Base-by-base conservation (phyloP, 768 basidiomycete genomes). In the Auricularia cornea region DNA sequence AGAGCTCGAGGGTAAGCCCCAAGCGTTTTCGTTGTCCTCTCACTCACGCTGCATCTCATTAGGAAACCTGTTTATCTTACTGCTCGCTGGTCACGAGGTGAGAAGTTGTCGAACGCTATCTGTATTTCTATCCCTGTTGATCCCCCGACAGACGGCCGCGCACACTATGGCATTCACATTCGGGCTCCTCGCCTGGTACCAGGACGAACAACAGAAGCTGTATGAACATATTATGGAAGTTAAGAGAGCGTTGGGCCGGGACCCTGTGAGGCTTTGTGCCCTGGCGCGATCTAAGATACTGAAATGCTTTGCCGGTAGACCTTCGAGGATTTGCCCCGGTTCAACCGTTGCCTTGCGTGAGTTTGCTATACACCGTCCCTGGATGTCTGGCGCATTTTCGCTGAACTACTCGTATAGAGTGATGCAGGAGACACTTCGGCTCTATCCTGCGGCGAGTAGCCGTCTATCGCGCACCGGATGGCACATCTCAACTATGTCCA, bases 11-110 rank as follows among this genome's bases (percentile, higher is more conserved):
- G 75, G 75, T 76, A 59, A 12, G 71, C 62, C 23, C 16, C 14
- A 48, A 8, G 16, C 8, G 16, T 41, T 33, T 20, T 5, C 28
- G 11, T 30, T 59, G 28, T 10, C 38, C 35, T 38, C 8, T 8
- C 35, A 14, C 35, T 38, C 10, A 38, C 8, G 16, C 16, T 38
- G 44, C 23, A 1, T 32, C 35, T 35, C 16, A 1, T 4, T 59
- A 73, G 74, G 74, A 4, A 78, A 79, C 62, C 67, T 76, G 31
- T 79, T 76, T 69, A 72, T 79, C 12, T 74, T 78, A 63, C 63
- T 86, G 23, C 69, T 88, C 26, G 86, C 86, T 29, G 85, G 85
- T 10, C 83, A 85, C 63, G 85, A 85, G 74, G 83, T 83, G 64
- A 8, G 66, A 35, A n/a, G n/a, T n/a, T n/a, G n/a, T n/a, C n/a